Base-by-base conservation (phyloP, 2,329 filamentous ascomycete species). In the Apiospora koreana region DNA sequence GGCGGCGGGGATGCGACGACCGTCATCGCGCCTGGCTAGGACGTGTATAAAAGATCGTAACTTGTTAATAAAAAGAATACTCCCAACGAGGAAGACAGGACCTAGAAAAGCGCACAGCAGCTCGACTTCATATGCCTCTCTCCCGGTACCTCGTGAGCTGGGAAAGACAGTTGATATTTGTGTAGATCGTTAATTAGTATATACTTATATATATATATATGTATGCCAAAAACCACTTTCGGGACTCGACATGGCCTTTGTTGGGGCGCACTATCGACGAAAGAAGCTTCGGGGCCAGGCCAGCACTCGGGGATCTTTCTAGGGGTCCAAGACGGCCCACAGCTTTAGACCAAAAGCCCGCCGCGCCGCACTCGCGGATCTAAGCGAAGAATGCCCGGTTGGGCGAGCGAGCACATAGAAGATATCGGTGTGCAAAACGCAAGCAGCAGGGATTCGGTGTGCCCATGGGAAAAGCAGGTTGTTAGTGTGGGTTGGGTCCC, bases 331-430 rank as follows among this genome's bases (percentile, higher is more conserved):
- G 5, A 21, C 14, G 16, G 50, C 18, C 50, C 16, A 54, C 14
- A 16, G 14, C 12, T 43, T 16, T n/a, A n/a, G 14, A 43, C 41
- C 41, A 31, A 54, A 54, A 23, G 54, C 31, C 54, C 54, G 18
- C 31, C 31, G 31, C 54, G 54, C 28, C 54, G 54, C 54, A 21
- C 18, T n/a, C 31, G 18, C 54, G 54, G 54, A 38, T 62, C 54
- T 62, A 62, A 62, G 54, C 54, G 54, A 62, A 23, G 54, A 62
- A 62, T 62, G 54, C 54, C 54, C 28, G 54, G n/a, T 62, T 28
- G 50, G 16, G n/a, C n/a, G n/a, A n/a, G n/a, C n/a, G 2, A 25
- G 23, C 25, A 35, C 21, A 62, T 25, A n/a, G n/a, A n/a, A n/a
- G n/a, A 12, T 31, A 58, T 31, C 50, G 50, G 50, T 58, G 50